Evolutionary conservation across 2,329 filamentous ascomycete species (phyloP).

Genomic region (Ilyonectria robusta): DNA sequence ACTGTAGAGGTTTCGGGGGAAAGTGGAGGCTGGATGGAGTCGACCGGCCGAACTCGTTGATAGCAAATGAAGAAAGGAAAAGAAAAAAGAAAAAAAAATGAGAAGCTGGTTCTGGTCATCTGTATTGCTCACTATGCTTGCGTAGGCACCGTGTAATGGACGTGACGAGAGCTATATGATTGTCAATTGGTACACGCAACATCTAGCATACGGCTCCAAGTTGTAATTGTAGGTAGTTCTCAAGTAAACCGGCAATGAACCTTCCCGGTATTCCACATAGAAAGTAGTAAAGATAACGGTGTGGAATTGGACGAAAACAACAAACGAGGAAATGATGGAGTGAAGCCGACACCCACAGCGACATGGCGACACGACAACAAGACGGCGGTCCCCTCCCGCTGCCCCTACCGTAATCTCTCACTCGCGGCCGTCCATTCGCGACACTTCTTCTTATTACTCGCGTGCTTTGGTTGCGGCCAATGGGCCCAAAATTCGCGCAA

Average conservation of each 20-base stretch:
- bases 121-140: not conserved
- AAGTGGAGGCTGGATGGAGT: conserved; percentile 27
- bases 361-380: conserved; percentile 1
- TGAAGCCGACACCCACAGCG: conserved; percentile 2
- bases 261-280: not conserved
- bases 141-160: not conserved
- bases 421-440: conserved; percentile 6
- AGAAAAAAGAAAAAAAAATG: conserved; percentile 7
- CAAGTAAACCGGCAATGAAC: not conserved
- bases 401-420: conserved; percentile 29
- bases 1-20: conserved; percentile 16
- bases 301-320: not conserved
- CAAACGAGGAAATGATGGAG: not conserved
- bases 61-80: conserved; percentile 9
- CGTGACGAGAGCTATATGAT: not conserved
- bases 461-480: conserved; percentile 15
- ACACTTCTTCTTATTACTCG: conserved; percentile 22
- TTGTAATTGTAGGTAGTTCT: not conserved
- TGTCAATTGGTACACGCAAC: not conserved
- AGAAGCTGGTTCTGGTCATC: not conserved
- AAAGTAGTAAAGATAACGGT: not conserved
- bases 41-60: conserved; percentile 21
- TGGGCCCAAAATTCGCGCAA: conserved; percentile 31
- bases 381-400: conserved; percentile 7
- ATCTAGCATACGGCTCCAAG: no score